These are phyloP conservation scores for Diplosphaera chodatii DNA, from an alignment of 139 green algal genomes.

Conservation along the genomic window DNA sequence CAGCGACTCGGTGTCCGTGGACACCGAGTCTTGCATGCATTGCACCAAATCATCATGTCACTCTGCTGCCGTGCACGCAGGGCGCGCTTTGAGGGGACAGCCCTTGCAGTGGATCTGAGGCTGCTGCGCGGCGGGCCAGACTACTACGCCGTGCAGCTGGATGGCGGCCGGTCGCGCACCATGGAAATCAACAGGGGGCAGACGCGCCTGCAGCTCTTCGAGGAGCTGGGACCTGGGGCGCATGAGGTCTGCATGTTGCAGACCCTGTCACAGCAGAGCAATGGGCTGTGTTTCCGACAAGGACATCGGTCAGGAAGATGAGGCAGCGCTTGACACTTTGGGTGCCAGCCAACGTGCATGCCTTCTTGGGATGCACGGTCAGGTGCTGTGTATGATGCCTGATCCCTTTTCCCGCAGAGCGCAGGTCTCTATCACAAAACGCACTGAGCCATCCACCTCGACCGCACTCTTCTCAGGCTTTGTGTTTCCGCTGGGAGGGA, in stretches of 20 bases:
- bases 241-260: background rate
- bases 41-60: background rate
- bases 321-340: too few species aligned
- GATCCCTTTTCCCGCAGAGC: too few species aligned
- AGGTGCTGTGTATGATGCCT: too few species aligned
- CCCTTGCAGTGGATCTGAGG: background rate
- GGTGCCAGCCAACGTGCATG: too few species aligned
- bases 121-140: background rate
- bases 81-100: background rate
- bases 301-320: too few species aligned
- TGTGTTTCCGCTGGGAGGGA: background rate
- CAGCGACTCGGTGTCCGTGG: too few species aligned
- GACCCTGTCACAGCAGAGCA: too few species aligned
- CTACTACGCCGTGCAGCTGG: background rate
- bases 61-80: background rate
- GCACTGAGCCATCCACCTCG: background rate
- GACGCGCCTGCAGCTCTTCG: background rate
- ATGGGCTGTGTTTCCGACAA: too few species aligned
- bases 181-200: background rate
- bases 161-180: background rate
- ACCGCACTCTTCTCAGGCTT: background rate
- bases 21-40: background rate
- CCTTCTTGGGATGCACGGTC: too few species aligned
- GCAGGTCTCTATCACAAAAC: background rate
- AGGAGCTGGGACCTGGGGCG: background rate